These are phyloP conservation scores for Scheffersomyces illinoinensis DNA, from an alignment of 1,139 yeast species.

Conservation along the genomic window DNA sequence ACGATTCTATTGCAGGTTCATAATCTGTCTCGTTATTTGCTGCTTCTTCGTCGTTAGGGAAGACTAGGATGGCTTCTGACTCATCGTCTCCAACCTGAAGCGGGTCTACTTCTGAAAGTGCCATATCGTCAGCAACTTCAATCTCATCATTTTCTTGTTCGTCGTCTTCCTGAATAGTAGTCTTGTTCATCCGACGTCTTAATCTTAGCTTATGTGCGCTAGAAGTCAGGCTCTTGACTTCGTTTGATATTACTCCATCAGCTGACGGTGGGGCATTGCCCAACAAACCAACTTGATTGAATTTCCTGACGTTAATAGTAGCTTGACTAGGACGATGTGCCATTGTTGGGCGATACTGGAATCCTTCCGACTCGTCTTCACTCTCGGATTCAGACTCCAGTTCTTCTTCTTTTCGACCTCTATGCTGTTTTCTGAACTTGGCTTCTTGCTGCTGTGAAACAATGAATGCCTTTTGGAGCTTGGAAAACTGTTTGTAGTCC, in stretches of 20 bases:
- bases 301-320: constrained; percentile 25
- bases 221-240: constrained; percentile 3
- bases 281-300: constrained; percentile 35
- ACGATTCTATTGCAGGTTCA: constrained; percentile 6
- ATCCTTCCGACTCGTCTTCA: constrained; percentile 10
- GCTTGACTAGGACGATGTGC: constrained; percentile 21
- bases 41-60: constrained; percentile 6
- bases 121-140: background rate
- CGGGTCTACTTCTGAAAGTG: background rate
- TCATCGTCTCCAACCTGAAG: constrained; percentile 1
- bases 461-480: constrained; percentile 55
- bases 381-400: constrained; percentile 12
- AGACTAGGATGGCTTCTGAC: background rate
- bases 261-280: constrained; percentile 39
- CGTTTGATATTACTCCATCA: constrained; percentile 5
- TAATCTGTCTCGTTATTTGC: constrained; percentile 6
- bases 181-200: constrained; percentile 9
- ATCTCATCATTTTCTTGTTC: background rate
- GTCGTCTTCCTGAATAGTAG: constrained; percentile 1
- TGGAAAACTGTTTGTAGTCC: constrained; percentile 74
- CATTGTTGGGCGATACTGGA: constrained; percentile 9
- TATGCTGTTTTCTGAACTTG: constrained; percentile 24
- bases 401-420: constrained; percentile 10
- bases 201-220: constrained; percentile 8
- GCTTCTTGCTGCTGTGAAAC: constrained; percentile 49